phyloP scores from a whole-genome alignment of 345 rosid species.

The Moricandia moricandioides region DNA sequence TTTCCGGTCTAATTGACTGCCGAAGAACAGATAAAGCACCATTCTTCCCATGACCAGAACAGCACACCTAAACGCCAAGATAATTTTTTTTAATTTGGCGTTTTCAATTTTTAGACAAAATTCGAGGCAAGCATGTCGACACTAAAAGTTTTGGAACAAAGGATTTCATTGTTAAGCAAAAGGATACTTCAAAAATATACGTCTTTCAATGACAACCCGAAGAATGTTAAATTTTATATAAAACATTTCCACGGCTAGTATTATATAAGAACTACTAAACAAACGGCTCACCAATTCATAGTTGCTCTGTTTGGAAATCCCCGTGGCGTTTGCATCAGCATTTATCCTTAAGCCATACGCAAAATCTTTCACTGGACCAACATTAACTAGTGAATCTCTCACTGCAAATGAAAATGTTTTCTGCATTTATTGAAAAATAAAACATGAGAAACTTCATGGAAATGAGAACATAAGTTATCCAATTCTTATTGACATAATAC shows the following conservation, averaged over 20 bases:
- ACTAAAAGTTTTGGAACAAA: conserved; percentile 11
- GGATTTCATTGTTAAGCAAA: not conserved
- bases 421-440: conserved; percentile 50
- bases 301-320: conserved; percentile 96
- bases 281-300: conserved; percentile 79
- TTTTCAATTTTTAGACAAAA: conserved; percentile 12
- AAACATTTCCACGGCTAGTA: conserved; percentile 9
- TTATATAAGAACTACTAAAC: conserved; percentile 15
- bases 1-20: conserved; percentile 96
- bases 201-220: conserved; percentile 1
- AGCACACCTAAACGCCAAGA: conserved; percentile 68
- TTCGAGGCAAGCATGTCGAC: conserved; percentile 15
- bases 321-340: conserved; percentile 89
- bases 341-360: conserved; percentile 83
- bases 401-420: conserved; percentile 87
- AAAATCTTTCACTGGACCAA: conserved; percentile 97
- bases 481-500: conserved; percentile 15
- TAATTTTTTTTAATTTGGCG: conserved; percentile 12
- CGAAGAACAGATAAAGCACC: conserved; percentile 84
- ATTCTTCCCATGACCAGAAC: conserved; percentile 99
- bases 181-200: not conserved
- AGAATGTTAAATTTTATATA: not conserved
- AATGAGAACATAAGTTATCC: conserved; percentile 5
- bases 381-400: conserved; percentile 86
- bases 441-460: conserved; percentile 27